phyloP scores from a whole-genome alignment of 768 basidiomycete genomes.

The Crucibulum laeve region DNA sequence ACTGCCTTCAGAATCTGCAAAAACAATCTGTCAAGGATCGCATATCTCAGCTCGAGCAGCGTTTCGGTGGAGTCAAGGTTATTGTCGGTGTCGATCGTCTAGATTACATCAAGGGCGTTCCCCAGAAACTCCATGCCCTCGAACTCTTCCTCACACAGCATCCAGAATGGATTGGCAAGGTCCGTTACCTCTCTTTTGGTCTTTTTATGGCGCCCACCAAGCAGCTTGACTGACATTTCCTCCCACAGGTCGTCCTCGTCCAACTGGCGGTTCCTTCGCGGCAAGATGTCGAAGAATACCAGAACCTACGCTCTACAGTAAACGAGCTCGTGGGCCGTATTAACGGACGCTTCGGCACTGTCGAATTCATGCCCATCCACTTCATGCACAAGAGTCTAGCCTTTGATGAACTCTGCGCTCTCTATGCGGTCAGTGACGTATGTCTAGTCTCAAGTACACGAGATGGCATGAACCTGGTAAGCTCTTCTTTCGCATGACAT shows the following conservation, averaged over 20 bases:
- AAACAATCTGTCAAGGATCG: slow-evolving; percentile 79
- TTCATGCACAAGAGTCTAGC: slow-evolving; percentile 96
- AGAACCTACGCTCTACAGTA: slow-evolving; percentile 91
- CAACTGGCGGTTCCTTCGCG: slow-evolving; percentile 97
- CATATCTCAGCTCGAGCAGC: slow-evolving; percentile 76
- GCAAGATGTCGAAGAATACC: slow-evolving; percentile 99
- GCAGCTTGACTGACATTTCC: not conserved
- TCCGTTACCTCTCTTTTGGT: slow-evolving; percentile 17
- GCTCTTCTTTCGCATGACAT: slow-evolving; percentile 21
- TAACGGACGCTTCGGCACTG: slow-evolving; percentile 97
- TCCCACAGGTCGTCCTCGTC: slow-evolving; percentile 78
- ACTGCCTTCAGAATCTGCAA: slow-evolving; percentile 58
- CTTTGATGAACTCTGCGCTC: slow-evolving; percentile 95
- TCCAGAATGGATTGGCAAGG: slow-evolving; percentile 99
- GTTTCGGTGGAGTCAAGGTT: slow-evolving; percentile 92
- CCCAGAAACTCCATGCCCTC: slow-evolving; percentile 94
- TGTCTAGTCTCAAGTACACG: slow-evolving; percentile 93
- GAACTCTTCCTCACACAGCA: slow-evolving; percentile 97
- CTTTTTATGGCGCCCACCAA: too few species aligned
- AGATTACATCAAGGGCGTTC: slow-evolving; percentile 99
- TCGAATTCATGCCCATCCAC: slow-evolving; percentile 99
- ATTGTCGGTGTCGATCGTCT: slow-evolving; percentile 98
- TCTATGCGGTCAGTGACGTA: slow-evolving; percentile 95
- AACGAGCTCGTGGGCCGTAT: slow-evolving; percentile 98
- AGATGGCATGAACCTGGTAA: slow-evolving; percentile 97